phyloP scores from a whole-genome alignment of 352 stramenopile species.

The Elongisporangium undulatum region DNA sequence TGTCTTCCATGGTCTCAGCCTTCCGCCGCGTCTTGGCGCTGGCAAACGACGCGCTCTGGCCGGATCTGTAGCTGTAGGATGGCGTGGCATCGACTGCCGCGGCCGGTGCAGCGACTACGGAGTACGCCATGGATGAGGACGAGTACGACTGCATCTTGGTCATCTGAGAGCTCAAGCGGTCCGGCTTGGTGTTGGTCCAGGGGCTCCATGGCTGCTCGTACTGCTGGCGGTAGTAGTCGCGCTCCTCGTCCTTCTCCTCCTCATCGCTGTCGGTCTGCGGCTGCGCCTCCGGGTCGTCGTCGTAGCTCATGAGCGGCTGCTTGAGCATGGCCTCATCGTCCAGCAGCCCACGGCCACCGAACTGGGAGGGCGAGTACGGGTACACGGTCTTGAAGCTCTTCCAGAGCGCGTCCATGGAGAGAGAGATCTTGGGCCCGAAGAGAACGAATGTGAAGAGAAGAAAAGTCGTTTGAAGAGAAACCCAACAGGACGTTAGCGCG shows the following conservation, averaged over 20 bases:
- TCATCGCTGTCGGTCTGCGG: neutral
- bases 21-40: constrained; percentile 7
- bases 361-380: neutral
- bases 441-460: neutral
- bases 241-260: neutral
- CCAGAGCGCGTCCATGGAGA: neutral
- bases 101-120: neutral
- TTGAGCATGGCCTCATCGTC: neutral
- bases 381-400: neutral
- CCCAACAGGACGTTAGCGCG: neutral
- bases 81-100: neutral
- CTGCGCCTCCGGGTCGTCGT: neutral
- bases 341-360: neutral
- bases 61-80: neutral
- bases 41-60: neutral
- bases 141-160: neutral
- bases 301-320: neutral
- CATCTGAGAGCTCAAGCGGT: neutral
- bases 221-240: neutral
- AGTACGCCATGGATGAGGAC: neutral
- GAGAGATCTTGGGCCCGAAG: neutral
- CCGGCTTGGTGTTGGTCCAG: neutral
- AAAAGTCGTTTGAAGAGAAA: neutral
- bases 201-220: neutral
- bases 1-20: constrained; percentile 19